Evolutionary conservation across 2,329 filamentous ascomycete genomes (phyloP), one percentile per base, ranked within the genome.

Genomic region (Penicillium sp.): DNA sequence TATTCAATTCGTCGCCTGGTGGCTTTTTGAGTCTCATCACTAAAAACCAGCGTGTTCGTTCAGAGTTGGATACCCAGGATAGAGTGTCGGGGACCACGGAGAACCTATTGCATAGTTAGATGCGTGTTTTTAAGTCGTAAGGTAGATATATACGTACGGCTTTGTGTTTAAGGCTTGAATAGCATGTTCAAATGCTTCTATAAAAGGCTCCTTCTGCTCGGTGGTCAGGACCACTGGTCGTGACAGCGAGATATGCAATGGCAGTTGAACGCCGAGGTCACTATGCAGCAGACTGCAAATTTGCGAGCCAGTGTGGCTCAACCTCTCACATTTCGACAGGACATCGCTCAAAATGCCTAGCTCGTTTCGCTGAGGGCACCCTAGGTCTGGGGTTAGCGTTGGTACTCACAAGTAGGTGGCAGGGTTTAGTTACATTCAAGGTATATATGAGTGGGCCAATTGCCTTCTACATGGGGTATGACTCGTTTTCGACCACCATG

Each of bases 371-470:
- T 66, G 62, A 9, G 76, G 75, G 63, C 71, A 70, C 74, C 74
- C 75, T 77, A 57, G 45, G 52, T 47, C 40, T 59, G 30, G 30
- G 12, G 61, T 57, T 52, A 47, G 40, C 40, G 38, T 24, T 12
- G 42, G 58, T 48, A 42, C 38, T 43, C 24, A 56, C 14, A 18
- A 52, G 55, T 6, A 8, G 12, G 26, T 28, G 56, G 47, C 9
- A 35, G 26, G 12, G 11, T n/a, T 18, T 51, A 77, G 85, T 74
- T 80, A 95, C 94, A 99, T 77, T 97, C 93, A 56, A 96, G 79
- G 71, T 96, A 97, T 47, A 97, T 70, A 73, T 97, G 93, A 33
- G 87, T 91, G 1, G 93, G 91, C 94, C 94, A 99, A 71, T 91
- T 90, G 59, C 94, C 94, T 58, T 86, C 83, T 24, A 93, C 79